A percentile compares a stretch with the other conserved stretches of the same genome.
Conservation (phyloP, 2,329 filamentous ascomycete genomes). For the Myriosclerotinia duriaeana region DNA sequence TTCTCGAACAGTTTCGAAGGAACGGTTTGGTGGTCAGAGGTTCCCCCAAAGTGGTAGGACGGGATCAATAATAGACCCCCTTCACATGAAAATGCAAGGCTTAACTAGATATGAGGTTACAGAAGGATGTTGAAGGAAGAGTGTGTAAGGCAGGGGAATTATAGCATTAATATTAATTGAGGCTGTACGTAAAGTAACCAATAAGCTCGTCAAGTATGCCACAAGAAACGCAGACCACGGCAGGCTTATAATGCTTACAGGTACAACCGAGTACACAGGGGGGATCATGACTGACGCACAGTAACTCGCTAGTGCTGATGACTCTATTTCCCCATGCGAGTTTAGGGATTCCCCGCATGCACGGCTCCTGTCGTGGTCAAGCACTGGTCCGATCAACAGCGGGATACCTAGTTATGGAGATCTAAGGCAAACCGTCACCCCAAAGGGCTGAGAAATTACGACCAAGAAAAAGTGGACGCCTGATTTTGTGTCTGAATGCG, state of each 20-base stretch:
- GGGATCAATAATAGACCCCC: slow-evolving; percentile 9
- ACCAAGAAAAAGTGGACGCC: background rate
- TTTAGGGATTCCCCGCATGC: background rate
- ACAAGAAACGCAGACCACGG: background rate
- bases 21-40: background rate
- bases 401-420: background rate
- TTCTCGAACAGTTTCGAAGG: slow-evolving; percentile 5
- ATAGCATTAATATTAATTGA: slow-evolving; percentile 9
- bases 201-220: background rate
- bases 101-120: slow-evolving; percentile 14
- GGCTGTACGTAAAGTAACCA: slow-evolving; percentile 8
- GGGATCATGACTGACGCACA: background rate
- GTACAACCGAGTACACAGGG: background rate
- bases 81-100: background rate
- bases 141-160: background rate
- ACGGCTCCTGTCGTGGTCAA: background rate
- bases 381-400: background rate
- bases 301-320: slow-evolving; percentile 3
- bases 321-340: background rate
- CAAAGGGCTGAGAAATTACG: slow-evolving; percentile 1
- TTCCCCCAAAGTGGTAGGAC: background rate
- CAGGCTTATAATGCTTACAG: background rate
- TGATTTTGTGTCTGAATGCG: background rate
- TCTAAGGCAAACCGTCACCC: background rate
- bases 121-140: slow-evolving; percentile 23